Evolutionary conservation across 208 protist genomes (phyloP).

Genomic region (Porcisia hertigi): DNA sequence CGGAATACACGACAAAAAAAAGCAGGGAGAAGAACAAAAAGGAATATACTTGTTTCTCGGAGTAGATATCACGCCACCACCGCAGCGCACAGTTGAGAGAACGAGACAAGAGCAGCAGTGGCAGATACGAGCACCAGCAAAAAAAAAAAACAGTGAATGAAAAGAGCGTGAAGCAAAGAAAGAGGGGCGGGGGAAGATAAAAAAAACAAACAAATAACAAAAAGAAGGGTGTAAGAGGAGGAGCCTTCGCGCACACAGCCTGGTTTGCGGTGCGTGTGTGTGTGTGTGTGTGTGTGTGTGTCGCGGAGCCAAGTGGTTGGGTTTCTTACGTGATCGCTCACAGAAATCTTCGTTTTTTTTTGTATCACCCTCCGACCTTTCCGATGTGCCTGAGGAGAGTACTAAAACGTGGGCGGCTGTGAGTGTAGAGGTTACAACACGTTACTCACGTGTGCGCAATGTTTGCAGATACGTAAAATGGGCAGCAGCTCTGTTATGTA

Average conservation of each 20-base stretch:
- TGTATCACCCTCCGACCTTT: not conserved
- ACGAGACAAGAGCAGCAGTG: not conserved
- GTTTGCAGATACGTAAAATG: too few species aligned
- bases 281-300: too few species aligned
- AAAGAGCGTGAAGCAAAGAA: not conserved
- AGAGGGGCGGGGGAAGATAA: not conserved
- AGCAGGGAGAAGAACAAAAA: not conserved
- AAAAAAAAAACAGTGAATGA: not conserved
- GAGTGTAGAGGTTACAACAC: not conserved
- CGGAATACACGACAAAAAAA: not conserved
- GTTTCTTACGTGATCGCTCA: not conserved
- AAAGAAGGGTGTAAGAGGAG: not conserved
- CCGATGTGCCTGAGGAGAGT: not conserved
- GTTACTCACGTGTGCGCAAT: not conserved
- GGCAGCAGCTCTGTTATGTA: too few species aligned
- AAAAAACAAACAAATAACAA: not conserved
- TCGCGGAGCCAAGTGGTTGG: not conserved
- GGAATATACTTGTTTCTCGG: not conserved
- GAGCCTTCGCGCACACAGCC: not conserved
- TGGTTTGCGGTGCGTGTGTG: not conserved
- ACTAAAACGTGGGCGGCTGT: not conserved
- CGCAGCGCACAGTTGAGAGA: not conserved
- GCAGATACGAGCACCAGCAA: not conserved
- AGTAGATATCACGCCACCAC: constrained; percentile 2
- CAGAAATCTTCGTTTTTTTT: not conserved